Conservation (phyloP, 306 rosid genomes). For the Vachellia collinsii region DNA sequence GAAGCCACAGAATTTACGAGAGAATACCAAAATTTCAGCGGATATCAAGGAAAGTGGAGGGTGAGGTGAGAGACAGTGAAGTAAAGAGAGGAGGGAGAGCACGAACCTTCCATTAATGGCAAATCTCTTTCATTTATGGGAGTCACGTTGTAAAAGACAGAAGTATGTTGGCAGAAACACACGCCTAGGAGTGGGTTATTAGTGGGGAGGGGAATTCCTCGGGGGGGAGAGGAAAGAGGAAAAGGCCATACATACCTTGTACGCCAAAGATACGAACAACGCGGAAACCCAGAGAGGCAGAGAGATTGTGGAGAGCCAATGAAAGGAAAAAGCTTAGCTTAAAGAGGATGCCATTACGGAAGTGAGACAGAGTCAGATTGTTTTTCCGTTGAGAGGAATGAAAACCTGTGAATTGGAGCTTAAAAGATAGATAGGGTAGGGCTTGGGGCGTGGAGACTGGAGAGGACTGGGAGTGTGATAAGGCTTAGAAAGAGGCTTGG, state of each 20-base stretch:
- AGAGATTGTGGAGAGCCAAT: constrained; percentile 13
- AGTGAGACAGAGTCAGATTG: constrained; percentile 26
- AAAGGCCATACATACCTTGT: constrained; percentile 36
- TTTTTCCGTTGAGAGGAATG: neutral
- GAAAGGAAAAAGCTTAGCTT: constrained; percentile 30
- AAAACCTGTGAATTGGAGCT: neutral
- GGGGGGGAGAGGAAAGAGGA: constrained; percentile 24
- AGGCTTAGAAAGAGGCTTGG: neutral
- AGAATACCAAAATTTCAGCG: neutral
- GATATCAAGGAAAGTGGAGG: constrained; percentile 10
- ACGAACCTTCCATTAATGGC: constrained; percentile 12
- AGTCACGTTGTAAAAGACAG: constrained; percentile 36
- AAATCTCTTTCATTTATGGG: constrained; percentile 33
- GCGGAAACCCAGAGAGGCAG: constrained; percentile 31
- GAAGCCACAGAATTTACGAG: neutral
- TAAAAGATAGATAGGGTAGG: neutral
- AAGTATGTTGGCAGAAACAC: constrained; percentile 38
- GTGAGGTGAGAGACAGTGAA: neutral
- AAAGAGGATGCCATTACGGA: constrained; percentile 2
- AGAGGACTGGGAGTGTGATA: neutral
- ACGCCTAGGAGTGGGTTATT: constrained; percentile 27
- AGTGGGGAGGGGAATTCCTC: constrained; percentile 23
- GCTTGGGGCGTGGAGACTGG: neutral
- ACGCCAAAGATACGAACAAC: constrained; percentile 35
- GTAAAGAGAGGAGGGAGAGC: constrained; percentile 10